Conservation (phyloP, 2,329 filamentous ascomycete species). For the Alternaria longipes region DNA sequence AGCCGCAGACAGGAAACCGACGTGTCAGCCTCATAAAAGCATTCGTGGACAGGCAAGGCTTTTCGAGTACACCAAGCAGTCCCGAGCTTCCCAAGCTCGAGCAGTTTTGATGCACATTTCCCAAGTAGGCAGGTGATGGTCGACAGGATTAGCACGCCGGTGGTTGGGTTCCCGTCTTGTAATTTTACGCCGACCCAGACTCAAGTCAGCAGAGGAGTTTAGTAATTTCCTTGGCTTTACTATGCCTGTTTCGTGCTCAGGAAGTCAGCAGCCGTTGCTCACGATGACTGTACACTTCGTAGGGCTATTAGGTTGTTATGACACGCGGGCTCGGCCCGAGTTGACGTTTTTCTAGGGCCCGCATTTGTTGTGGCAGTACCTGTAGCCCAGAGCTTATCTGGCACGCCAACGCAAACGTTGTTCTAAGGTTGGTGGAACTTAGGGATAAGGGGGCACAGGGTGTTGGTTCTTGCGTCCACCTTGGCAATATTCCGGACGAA, state of each 20-base stretch:
- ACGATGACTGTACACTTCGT: neutral
- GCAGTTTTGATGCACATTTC: neutral
- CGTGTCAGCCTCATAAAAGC: neutral
- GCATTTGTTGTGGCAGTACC: neutral
- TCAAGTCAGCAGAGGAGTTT: neutral
- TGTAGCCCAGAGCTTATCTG: neutral
- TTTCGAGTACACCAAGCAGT: neutral
- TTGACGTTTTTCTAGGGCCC: neutral
- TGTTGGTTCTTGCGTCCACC: neutral
- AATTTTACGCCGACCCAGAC: neutral
- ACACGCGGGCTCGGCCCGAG: neutral
- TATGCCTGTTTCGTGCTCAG: neutral
- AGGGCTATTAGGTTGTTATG: neutral
- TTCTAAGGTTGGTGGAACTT: neutral
- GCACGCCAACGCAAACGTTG: neutral
- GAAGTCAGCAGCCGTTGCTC: neutral
- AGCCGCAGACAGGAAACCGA: neutral
- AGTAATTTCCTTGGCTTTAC: neutral
- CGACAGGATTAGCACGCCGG: neutral
- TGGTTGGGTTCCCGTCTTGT: neutral
- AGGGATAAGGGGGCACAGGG: neutral
- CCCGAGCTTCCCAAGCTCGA: neutral
- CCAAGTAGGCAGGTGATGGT: conserved; percentile 6
- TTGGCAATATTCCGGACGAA: neutral
- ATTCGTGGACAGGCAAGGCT: neutral